Evolutionary conservation across 805 yeast species (phyloP).

Genomic region (Tetrapisispora phaffii): DNA sequence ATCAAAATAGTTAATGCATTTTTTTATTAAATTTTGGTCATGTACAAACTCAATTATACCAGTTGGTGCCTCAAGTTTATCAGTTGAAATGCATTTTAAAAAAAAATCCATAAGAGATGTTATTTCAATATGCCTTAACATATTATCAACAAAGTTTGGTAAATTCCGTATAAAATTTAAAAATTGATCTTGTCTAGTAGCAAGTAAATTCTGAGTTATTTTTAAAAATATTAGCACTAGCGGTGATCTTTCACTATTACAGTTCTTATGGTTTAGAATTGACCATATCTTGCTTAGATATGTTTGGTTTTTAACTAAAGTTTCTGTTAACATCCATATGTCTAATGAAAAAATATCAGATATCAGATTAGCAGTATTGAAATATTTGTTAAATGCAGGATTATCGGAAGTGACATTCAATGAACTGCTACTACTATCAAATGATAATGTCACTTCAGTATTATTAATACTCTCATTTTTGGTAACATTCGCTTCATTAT

Average conservation of each 20-base stretch:
- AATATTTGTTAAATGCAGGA: slow-evolving; percentile 3
- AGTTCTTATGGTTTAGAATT: slow-evolving; percentile 47
- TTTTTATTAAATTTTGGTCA: slow-evolving; percentile 61
- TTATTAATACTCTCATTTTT: slow-evolving; percentile 2
- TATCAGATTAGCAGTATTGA: slow-evolving; percentile 22
- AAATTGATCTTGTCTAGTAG: slow-evolving; percentile 48
- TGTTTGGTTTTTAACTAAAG: slow-evolving; percentile 63
- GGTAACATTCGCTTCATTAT: slow-evolving; percentile 5
- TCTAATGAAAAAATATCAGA: slow-evolving; percentile 84
- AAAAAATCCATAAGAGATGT: slow-evolving; percentile 89
- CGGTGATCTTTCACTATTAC: slow-evolving; percentile 57
- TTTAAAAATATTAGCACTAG: slow-evolving; percentile 77
- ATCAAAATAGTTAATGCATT: slow-evolving; percentile 52
- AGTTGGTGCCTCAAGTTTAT: slow-evolving; percentile 78
- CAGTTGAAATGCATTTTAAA: slow-evolving; percentile 81
- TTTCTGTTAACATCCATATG: slow-evolving; percentile 85
- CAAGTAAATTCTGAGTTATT: slow-evolving; percentile 77
- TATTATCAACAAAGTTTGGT: slow-evolving; percentile 55
- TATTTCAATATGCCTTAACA: slow-evolving; percentile 68
- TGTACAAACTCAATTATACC: slow-evolving; percentile 75
- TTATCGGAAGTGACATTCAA: not conserved
- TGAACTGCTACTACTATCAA: slow-evolving; percentile 16
- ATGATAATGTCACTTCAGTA: slow-evolving; percentile 1
- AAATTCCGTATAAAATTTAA: slow-evolving; percentile 32
- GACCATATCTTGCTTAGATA: slow-evolving; percentile 69